A percentile compares a stretch with the other conserved stretches of the same genome.
phyloP scores from a whole-genome alignment of 352 stramenopile genomes.

The Pythium insidiosum region DNA sequence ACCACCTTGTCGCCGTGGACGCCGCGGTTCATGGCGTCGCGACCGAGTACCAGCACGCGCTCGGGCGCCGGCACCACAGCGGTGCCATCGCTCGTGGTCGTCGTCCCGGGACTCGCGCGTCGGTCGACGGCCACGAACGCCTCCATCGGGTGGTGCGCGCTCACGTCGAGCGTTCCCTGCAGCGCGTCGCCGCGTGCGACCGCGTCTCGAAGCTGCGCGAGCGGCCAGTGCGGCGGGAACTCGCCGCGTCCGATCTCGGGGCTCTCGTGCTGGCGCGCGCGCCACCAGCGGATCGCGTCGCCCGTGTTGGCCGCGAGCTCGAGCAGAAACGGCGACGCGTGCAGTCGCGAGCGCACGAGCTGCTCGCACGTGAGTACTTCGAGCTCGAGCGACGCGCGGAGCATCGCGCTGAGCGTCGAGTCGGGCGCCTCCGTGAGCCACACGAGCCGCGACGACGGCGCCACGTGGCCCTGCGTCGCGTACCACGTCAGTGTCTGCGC shows the following conservation, averaged over 20 bases:
- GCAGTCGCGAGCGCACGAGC: conserved; percentile 37
- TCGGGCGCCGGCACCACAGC: too few relatives aligned
- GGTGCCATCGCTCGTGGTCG: conserved; percentile 14
- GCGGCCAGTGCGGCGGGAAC: conserved; percentile 44
- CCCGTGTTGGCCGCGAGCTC: conserved; percentile 56
- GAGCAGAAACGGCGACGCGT: conserved; percentile 27
- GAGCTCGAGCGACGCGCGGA: conserved; percentile 24
- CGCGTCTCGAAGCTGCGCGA: conserved; percentile 25
- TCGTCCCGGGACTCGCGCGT: conserved; percentile 4
- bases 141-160: conserved; percentile 61
- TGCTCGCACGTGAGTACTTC: conserved; percentile 49
- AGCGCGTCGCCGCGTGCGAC: conserved; percentile 23
- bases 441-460: conserved; percentile 25
- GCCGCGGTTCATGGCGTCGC: conserved; percentile 92
- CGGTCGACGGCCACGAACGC: conserved; percentile 57
- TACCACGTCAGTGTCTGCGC: conserved; percentile 65
- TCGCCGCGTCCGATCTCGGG: conserved; percentile 25
- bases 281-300: conserved; percentile 41
- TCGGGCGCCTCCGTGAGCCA: conserved; percentile 54
- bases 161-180: conserved; percentile 59
- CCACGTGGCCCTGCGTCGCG: conserved; percentile 27
- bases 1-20: conserved; percentile 97
- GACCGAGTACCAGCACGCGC: conserved; percentile 69
- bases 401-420: conserved; percentile 23
- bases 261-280: conserved; percentile 20